These are phyloP conservation scores for Candida tropicalis DNA, from an alignment of 1,139 yeast species.

Conservation along the genomic window DNA sequence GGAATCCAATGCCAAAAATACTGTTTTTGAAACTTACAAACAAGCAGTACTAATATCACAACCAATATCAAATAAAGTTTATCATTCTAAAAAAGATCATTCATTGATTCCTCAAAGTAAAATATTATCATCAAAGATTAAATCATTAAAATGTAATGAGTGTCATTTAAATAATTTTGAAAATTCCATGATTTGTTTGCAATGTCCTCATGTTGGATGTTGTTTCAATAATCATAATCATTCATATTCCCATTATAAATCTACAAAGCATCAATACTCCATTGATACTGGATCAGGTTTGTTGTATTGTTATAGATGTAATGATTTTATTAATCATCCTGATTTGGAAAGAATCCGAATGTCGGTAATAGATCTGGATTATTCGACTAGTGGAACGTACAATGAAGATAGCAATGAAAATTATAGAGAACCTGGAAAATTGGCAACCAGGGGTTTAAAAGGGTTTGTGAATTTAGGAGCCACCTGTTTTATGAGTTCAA, in stretches of 20 bases:
- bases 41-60: constrained; percentile 56
- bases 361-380: constrained; percentile 20
- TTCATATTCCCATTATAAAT: constrained; percentile 61
- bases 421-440: constrained; percentile 52
- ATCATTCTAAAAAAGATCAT: constrained; percentile 35
- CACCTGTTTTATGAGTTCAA: constrained; percentile 93
- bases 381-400: constrained; percentile 10
- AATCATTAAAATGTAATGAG: constrained; percentile 51
- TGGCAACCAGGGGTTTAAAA: constrained; percentile 72
- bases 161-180: constrained; percentile 51
- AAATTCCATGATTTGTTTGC: constrained; percentile 68
- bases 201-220: constrained; percentile 85
- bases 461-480: constrained; percentile 95
- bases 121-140: constrained; percentile 41
- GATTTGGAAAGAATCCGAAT: constrained; percentile 54
- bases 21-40: constrained; percentile 58
- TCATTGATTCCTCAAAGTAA: constrained; percentile 30
- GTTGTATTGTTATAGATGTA: constrained; percentile 77
- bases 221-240: constrained; percentile 47
- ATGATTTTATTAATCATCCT: constrained; percentile 66
- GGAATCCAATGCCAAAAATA: constrained; percentile 55
- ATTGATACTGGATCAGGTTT: constrained; percentile 61
- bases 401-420: constrained; percentile 19
- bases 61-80: constrained; percentile 26
- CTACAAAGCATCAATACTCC: constrained; percentile 73